These are phyloP conservation scores for Boletus reticulatus DNA, from an alignment of 768 basidiomycete genomes.

Conservation along the genomic window DNA sequence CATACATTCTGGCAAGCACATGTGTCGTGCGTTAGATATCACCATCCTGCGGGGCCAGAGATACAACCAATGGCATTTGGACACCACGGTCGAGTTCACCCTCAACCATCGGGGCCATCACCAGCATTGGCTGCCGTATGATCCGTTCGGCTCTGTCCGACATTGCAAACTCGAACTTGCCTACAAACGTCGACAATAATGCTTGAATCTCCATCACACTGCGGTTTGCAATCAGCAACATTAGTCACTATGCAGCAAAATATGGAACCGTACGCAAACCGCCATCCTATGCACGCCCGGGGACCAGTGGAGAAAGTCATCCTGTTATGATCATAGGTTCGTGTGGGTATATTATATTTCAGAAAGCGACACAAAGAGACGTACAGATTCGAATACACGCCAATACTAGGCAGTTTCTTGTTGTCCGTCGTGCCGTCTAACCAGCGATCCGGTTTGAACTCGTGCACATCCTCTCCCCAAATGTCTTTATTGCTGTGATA, in stretches of 20 bases:
- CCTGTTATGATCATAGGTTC: background rate
- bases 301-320: conserved; percentile 17
- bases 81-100: conserved; percentile 30
- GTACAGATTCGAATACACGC: conserved; percentile 14
- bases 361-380: background rate
- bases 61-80: conserved; percentile 28
- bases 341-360: too few species aligned
- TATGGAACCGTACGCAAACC: conserved; percentile 19
- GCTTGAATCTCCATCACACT: conserved; percentile 51
- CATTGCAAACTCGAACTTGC: conserved; percentile 49
- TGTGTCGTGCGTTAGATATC: background rate
- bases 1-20: too few species aligned
- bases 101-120: conserved; percentile 35
- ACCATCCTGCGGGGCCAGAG: conserved; percentile 5
- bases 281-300: conserved; percentile 24
- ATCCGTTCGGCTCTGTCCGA: conserved; percentile 9
- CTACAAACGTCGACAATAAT: conserved; percentile 52
- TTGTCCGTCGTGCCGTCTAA: background rate
- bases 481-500: conserved; percentile 11
- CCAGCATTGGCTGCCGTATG: conserved; percentile 24
- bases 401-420: conserved; percentile 4
- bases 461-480: conserved; percentile 25
- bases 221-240: background rate
- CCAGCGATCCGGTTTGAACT: conserved; percentile 13
- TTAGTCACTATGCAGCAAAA: background rate